Percentiles rank a stretch among this genome's conserved stretches.
Evolutionary conservation across 495 filamentous ascomycete genomes (phyloP).

Genomic region (Staphylotrichum tortipilum): DNA sequence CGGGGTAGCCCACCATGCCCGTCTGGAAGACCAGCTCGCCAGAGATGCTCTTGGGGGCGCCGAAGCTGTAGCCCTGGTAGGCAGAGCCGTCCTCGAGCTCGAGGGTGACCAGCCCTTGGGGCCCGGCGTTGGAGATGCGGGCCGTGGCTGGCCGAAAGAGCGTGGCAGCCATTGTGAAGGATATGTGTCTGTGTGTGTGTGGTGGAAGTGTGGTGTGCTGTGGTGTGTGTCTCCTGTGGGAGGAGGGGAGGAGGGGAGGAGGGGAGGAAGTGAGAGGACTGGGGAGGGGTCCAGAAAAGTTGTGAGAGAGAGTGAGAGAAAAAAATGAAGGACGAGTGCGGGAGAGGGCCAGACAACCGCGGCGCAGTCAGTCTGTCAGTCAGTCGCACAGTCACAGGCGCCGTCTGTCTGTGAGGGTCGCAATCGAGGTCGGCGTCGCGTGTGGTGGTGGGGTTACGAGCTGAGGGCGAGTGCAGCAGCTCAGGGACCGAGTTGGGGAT

Average conservation of each 20-base stretch:
- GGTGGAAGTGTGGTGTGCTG: too few relatives aligned
- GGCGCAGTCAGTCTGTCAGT: too few relatives aligned
- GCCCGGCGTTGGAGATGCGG: constrained; percentile 34
- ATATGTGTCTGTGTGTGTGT: too few relatives aligned
- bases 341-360: background rate
- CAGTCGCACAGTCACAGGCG: too few relatives aligned
- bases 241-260: too few relatives aligned
- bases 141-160: constrained; percentile 50
- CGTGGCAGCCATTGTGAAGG: constrained; percentile 32
- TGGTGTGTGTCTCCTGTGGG: too few relatives aligned
- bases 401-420: too few relatives aligned
- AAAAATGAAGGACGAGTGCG: background rate
- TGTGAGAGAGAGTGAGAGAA: background rate
- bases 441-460: background rate
- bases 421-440: background rate
- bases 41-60: constrained; percentile 80
- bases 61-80: constrained; percentile 92
- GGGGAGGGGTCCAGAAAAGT: too few relatives aligned
- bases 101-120: constrained; percentile 60
- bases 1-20: constrained; percentile 97
- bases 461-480: background rate
- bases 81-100: constrained; percentile 84
- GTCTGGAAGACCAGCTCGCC: constrained; percentile 99
- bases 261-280: too few relatives aligned
- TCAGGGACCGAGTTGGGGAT: background rate